These are phyloP conservation scores for Cercospora sp. DNA, from an alignment of 2,329 filamentous ascomycete species.

Conservation along the genomic window DNA sequence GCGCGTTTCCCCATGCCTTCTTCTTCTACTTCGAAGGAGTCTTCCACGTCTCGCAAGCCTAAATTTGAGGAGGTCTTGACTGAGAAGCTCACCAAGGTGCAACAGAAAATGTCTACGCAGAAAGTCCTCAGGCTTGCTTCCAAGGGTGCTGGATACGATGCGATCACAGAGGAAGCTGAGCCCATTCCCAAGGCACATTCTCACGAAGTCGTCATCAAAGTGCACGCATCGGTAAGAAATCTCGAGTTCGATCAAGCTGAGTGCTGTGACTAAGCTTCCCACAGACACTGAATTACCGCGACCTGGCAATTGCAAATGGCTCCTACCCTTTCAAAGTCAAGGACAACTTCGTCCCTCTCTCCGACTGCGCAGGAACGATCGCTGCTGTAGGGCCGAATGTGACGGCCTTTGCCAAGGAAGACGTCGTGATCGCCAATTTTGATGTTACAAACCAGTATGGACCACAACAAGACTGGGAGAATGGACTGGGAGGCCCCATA, in stretches of 20 bases:
- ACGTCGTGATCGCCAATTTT: constrained; percentile 58
- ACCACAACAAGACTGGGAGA: constrained; percentile 43
- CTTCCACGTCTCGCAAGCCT: constrained; percentile 5
- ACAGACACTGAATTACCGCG: constrained; percentile 52
- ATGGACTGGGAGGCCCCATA: constrained; percentile 59
- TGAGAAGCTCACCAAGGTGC: constrained; percentile 11
- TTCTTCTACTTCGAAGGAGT: constrained; percentile 1
- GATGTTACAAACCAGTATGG: constrained; percentile 47
- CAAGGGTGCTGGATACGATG: constrained; percentile 24
- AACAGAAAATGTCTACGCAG: constrained; percentile 20
- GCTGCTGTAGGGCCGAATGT: constrained; percentile 47
- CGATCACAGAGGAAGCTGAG: constrained; percentile 16
- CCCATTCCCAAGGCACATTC: constrained; percentile 35
- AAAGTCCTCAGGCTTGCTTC: constrained; percentile 22
- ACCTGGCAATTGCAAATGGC: constrained; percentile 36
- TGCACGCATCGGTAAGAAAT: constrained; percentile 43
- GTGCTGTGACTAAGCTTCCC: neutral
- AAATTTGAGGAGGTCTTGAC: constrained; percentile 13
- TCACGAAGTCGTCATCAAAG: constrained; percentile 51
- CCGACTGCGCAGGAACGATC: constrained; percentile 67
- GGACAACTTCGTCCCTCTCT: constrained; percentile 58
- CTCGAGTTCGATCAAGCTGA: neutral
- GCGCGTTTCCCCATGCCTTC: constrained; percentile 6
- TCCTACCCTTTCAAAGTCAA: constrained; percentile 25
- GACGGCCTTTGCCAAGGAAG: constrained; percentile 46